Conservation (phyloP, 345 rosid species). For the Linum usitatissimum region DNA sequence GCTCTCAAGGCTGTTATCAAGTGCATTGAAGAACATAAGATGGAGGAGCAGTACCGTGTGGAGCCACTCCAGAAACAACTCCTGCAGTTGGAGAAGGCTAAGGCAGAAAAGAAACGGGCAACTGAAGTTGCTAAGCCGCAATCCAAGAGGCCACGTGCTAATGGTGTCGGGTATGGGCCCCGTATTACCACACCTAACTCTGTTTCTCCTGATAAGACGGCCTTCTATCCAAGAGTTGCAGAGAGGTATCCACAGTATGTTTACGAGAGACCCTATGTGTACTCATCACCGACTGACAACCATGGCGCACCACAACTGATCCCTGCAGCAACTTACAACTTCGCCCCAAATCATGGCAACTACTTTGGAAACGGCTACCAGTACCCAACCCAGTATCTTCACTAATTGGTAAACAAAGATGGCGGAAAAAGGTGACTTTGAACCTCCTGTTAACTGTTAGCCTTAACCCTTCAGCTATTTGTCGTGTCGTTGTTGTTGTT, state of each 20-base stretch:
- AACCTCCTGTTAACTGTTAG: constrained; percentile 59
- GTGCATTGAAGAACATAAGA: constrained; percentile 93
- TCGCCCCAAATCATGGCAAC: constrained; percentile 70
- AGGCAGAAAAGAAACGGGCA: constrained; percentile 81
- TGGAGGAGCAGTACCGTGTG: constrained; percentile 68
- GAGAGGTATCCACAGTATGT: constrained; percentile 74
- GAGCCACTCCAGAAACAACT: constrained; percentile 64
- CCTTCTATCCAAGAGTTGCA: constrained; percentile 46
- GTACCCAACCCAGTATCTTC: constrained; percentile 76
- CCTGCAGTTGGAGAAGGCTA: constrained; percentile 80
- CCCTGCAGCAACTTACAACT: constrained; percentile 53
- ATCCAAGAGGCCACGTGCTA: constrained; percentile 83
- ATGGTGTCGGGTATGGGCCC: constrained; percentile 47
- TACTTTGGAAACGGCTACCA: constrained; percentile 89
- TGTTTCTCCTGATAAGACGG: constrained; percentile 33
- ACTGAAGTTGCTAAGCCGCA: constrained; percentile 83
- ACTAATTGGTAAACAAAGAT: constrained; percentile 33
- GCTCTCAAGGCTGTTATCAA: constrained; percentile 75
- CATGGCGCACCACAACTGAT: constrained; percentile 38
- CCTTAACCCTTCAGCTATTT: constrained; percentile 34
- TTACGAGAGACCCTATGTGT: constrained; percentile 70
- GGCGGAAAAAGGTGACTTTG: constrained; percentile 37
- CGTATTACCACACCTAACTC: constrained; percentile 26
- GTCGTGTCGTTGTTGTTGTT: not conserved
- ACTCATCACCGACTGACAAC: constrained; percentile 47